Evolutionary conservation across 2,329 filamentous ascomycete species (phyloP).

Genomic region (Pseudopyricularia cyperi): DNA sequence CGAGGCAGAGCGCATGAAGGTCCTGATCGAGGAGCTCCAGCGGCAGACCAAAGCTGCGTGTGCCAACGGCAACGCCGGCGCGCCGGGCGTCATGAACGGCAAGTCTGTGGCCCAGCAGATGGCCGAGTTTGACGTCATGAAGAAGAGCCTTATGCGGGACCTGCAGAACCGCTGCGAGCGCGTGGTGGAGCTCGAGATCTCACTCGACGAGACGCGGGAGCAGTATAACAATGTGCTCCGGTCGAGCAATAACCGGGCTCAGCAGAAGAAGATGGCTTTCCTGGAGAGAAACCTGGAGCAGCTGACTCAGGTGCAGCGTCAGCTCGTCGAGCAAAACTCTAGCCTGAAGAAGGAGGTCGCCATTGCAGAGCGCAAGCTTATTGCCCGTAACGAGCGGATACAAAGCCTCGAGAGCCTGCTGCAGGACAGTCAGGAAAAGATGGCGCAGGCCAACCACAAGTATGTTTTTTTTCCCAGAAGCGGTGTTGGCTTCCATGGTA

Average conservation of each 20-base stretch:
- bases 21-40: constrained; percentile 69
- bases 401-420: constrained; percentile 83
- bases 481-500: constrained; percentile 1
- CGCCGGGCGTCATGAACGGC: constrained; percentile 55
- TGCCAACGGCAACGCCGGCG: constrained; percentile 16
- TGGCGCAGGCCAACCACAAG: constrained; percentile 95
- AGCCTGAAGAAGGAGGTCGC: constrained; percentile 98
- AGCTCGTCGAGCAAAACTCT: constrained; percentile 96
- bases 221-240: constrained; percentile 98
- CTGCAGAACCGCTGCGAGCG: constrained; percentile 96
- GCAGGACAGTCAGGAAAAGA: constrained; percentile 96
- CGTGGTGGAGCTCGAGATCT: constrained; percentile 96
- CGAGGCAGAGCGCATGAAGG: constrained; percentile 71
- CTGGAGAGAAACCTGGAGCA: constrained; percentile 96
- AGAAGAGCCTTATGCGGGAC: constrained; percentile 98
- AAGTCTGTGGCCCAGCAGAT: constrained; percentile 97
- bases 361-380: constrained; percentile 93
- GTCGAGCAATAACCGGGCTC: constrained; percentile 92
- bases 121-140: constrained; percentile 97
- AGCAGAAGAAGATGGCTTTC: constrained; percentile 99
- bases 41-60: constrained; percentile 54
- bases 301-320: constrained; percentile 89
- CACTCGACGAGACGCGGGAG: constrained; percentile 89
- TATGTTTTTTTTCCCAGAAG: constrained; percentile 33
- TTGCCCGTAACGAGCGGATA: constrained; percentile 93